These are phyloP conservation scores for Lichtheimia ramosa DNA, from an alignment of 371 early-diverging fungal species.

Conservation along the genomic window DNA sequence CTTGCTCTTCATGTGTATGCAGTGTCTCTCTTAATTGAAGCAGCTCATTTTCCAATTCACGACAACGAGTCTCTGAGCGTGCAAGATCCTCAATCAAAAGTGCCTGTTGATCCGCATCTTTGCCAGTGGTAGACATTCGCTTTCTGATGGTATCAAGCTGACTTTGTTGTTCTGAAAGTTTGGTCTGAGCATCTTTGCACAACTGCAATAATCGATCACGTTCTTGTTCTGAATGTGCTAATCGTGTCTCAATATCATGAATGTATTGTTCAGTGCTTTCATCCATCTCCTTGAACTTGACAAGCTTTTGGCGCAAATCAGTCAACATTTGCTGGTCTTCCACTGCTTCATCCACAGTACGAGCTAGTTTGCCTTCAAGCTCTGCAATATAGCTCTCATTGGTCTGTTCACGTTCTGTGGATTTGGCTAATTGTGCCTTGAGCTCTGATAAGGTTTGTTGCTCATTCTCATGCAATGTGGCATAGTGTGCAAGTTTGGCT, in stretches of 20 bases:
- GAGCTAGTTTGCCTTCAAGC: constrained; percentile 41
- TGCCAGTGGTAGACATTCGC: constrained; percentile 5
- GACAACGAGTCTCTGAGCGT: constrained; percentile 10
- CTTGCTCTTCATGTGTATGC: not conserved
- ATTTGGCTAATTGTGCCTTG: constrained; percentile 18
- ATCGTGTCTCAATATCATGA: constrained; percentile 34
- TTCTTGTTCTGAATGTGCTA: constrained; percentile 18
- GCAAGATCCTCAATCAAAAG: constrained; percentile 15
- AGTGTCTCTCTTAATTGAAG: constrained; percentile 6
- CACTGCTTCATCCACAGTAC: constrained; percentile 27
- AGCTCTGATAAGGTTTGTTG: constrained; percentile 20
- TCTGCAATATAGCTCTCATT: constrained; percentile 42
- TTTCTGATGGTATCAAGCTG: constrained; percentile 14
- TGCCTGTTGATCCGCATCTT: constrained; percentile 7
- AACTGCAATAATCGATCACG: not conserved
- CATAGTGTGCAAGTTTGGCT: constrained; percentile 32
- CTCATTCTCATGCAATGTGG: constrained; percentile 22
- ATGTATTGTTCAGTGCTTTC: constrained; percentile 51
- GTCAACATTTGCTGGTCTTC: constrained; percentile 32
- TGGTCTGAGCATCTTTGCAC: constrained; percentile 13
- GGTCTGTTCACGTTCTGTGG: constrained; percentile 34
- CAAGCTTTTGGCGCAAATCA: constrained; percentile 35
- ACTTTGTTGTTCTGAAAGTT: constrained; percentile 11
- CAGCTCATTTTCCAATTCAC: constrained; percentile 12
- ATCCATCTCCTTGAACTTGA: constrained; percentile 42